Evolutionary conservation across 352 stramenopile species (phyloP), one percentile per base, ranked within the genome.

Genomic region (Phytophthora pisi): DNA sequence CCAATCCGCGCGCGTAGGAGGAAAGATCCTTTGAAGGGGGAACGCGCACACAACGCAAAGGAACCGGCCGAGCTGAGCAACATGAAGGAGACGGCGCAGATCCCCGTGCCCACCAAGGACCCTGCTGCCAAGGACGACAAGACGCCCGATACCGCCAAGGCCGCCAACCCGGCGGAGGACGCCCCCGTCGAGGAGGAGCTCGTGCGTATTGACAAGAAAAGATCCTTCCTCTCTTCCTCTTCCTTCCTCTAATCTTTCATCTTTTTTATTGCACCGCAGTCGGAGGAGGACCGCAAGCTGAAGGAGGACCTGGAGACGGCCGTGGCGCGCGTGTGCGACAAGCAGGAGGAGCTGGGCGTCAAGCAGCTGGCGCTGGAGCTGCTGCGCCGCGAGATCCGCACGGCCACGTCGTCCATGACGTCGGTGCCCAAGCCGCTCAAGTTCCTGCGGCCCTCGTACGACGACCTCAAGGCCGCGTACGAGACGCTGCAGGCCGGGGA

Each of bases 381-480:
- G 62, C 91, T 99, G 71, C 91, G 97, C 16, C 96, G 88, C 38
- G 97, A 99, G 82, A 98, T 99, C 63, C 88, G 95, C 46, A 97
- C 89, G 34, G 92, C 97, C 23, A 99, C 97, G 60, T 98, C 93
- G 13, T 99, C 94, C 46, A 99, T 99, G 98, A 99, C 98, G 53
- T 98, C 92, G 23, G 98, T 99, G 31, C 98, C 98, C 9, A 99
- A 99, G 88, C 98, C 98, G 34, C 86, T 99, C 46, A 99, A 99
- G 88, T 99, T 99, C 70, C 77, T 99, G 57, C 84, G 95, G 0
- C 97, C 97, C 7, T 97, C 98, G 58, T 99, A 99, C 81, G 90
- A 91, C 26, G 66, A 78, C 20, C 81, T 99, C 13, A 99, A 98
- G 82, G 75, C 72, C 0, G 78, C 84, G 11, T 92, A 87, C 47